phyloP scores from a whole-genome alignment of 202 grass and related monocot genomes.

The Panicum hallii region DNA sequence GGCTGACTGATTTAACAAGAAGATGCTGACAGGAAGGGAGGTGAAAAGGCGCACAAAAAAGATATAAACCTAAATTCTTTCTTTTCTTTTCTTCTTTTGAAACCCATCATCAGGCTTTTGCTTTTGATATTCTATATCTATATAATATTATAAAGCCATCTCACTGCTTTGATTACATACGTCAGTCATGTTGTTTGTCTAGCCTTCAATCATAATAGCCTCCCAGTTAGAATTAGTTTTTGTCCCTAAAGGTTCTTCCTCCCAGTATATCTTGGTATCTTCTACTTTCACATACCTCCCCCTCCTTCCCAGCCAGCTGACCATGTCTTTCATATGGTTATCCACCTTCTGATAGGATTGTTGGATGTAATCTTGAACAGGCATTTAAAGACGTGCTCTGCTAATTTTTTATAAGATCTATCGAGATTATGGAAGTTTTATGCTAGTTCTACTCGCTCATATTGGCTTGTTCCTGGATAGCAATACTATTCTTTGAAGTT shows the following conservation, averaged over 20 bases:
- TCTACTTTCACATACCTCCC: not conserved
- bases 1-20: not conserved
- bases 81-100: not conserved
- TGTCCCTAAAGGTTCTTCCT: not conserved
- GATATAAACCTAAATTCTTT: not conserved
- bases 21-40: not conserved
- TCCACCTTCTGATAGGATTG: not conserved
- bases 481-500: slow-evolving; percentile 21
- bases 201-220: not conserved
- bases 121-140: not conserved
- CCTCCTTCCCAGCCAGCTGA: not conserved
- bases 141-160: not conserved
- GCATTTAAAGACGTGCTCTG: not conserved
- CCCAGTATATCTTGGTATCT: not conserved
- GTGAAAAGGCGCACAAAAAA: not conserved
- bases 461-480: slow-evolving; percentile 12
- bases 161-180: slow-evolving; percentile 1
- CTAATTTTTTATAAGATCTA: slow-evolving; percentile 15
- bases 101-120: not conserved
- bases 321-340: not conserved
- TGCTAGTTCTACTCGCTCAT: not conserved
- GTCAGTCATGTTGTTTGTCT: not conserved
- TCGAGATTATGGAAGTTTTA: not conserved
- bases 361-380: slow-evolving; percentile 32
- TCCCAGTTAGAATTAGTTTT: not conserved